Evolutionary conservation across 140 eudicot species (phyloP).

Genomic region (Cichorium intybus): DNA sequence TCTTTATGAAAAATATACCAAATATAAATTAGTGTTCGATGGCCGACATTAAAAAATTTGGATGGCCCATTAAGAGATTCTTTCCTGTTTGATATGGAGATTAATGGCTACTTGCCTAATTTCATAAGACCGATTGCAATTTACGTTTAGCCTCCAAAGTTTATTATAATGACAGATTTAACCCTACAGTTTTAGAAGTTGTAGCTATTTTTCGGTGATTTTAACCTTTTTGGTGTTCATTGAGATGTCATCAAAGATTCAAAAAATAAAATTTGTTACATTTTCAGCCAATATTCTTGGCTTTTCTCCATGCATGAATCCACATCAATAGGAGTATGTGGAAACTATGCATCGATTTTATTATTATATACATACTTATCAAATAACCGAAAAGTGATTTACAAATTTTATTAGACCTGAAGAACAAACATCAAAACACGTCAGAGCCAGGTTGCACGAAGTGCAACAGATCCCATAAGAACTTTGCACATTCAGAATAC

Average conservation of each 20-base stretch:
- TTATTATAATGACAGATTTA: neutral
- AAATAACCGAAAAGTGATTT: neutral
- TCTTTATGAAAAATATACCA: neutral
- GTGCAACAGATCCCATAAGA: too few species aligned
- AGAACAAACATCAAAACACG: neutral
- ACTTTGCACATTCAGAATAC: too few species aligned
- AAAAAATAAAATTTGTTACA: neutral
- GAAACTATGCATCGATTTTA: neutral
- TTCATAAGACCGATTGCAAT: neutral
- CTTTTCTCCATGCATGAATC: neutral
- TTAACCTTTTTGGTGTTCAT: neutral
- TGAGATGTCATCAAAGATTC: neutral
- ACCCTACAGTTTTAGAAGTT: neutral
- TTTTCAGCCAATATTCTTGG: neutral
- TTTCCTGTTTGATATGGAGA: constrained; percentile 13
- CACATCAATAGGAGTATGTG: neutral
- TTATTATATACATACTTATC: neutral
- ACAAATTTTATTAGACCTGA: neutral
- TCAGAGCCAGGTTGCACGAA: too few species aligned
- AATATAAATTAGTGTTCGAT: neutral
- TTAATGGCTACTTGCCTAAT: constrained; percentile 22
- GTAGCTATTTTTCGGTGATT: neutral
- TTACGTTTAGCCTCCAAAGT: constrained; percentile 1
- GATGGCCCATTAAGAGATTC: constrained; percentile 29
- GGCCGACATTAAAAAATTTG: constrained; percentile 32